These are phyloP conservation scores for Arachis stenosperma DNA, from an alignment of 306 rosid genomes.

Conservation along the genomic window DNA sequence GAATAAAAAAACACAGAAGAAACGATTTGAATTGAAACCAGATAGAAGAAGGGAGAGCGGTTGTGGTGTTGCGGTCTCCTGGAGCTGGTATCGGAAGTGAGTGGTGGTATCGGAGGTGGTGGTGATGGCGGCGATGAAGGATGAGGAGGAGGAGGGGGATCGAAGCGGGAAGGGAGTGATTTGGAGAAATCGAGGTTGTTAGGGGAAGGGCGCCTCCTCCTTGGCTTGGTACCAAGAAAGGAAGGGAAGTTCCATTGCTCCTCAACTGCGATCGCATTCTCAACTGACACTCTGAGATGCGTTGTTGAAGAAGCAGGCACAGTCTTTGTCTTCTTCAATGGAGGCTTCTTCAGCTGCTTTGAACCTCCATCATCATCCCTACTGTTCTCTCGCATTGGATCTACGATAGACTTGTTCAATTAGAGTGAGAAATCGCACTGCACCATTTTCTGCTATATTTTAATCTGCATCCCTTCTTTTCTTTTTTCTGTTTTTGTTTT, in stretches of 20 bases:
- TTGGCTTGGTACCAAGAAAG: constrained; percentile 61
- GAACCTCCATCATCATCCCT: constrained; percentile 42
- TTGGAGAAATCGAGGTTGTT: constrained; percentile 35
- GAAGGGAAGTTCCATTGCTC: constrained; percentile 80
- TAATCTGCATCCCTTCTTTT: too few species aligned
- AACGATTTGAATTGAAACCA: constrained; percentile 41
- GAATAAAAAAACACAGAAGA: too few species aligned
- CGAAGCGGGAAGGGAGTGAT: neutral
- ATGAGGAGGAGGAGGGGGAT: neutral
- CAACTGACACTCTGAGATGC: constrained; percentile 50
- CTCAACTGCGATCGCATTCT: constrained; percentile 37
- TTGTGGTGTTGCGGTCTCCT: constrained; percentile 33
- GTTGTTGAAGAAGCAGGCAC: constrained; percentile 47
- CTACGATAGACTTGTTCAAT: constrained; percentile 5
- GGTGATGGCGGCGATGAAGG: neutral
- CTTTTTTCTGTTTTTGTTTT: neutral
- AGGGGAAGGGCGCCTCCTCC: constrained; percentile 44
- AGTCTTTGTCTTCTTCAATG: constrained; percentile 64
- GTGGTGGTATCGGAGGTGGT: neutral
- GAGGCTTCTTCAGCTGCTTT: constrained; percentile 47
- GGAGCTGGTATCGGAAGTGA: constrained; percentile 11
- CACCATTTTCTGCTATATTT: neutral
- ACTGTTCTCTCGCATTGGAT: constrained; percentile 8
- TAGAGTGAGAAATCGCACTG: constrained; percentile 11
- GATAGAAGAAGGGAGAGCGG: constrained; percentile 43